Evolutionary conservation across 768 basidiomycete species (phyloP), one percentile per base, ranked within the genome.

Genomic region (Russula lepida): DNA sequence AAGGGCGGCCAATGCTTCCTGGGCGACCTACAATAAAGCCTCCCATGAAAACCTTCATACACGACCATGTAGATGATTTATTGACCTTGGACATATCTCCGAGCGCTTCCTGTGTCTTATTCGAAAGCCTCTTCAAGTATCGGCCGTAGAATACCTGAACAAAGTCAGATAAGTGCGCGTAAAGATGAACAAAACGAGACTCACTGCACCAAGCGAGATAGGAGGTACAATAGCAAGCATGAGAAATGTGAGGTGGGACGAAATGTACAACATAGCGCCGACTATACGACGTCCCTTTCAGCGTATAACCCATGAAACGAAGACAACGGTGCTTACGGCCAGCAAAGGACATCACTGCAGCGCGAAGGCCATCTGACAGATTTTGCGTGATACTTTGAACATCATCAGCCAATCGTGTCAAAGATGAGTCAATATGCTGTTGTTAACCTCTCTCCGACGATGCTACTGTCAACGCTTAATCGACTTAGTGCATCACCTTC

Each of bases 151-250:
- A 89, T 13, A 98, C 91, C 89, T 95, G 64, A 55, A 59, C 67
- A 69, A 61, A 59, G 13, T 48, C 50, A 35, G 56, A 53, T 44
- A 65, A 17, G 71, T 64, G 12, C 17, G 21, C 12, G 50, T 39
- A n/a, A 1, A 33, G n/a, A 17, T 6, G 56, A 61, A 48, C 12
- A 27, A 65, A 59, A 47, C 62, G 71, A 69, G 25, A 76, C 79
- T 43, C 75, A 95, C 82, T 68, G 93, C 86, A 66, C 90, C 90
- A 56, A 93, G 77, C 25, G 90, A 91, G 5, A 93, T 83, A 0
- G 91, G 91, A 21, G 91, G 91, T 0, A 98, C 94, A 52, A 98
- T 84, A 37, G 85, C 84, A 54, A 99, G 81, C 95, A 99, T 98
- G 65, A 98, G 77, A 57, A 88, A 71, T 0, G 95, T 98, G 61